Evolutionary conservation across 2,329 filamentous ascomycete species (phyloP), one percentile per base, ranked within the genome.

Genomic region (Ophiostoma angusticollis): DNA sequence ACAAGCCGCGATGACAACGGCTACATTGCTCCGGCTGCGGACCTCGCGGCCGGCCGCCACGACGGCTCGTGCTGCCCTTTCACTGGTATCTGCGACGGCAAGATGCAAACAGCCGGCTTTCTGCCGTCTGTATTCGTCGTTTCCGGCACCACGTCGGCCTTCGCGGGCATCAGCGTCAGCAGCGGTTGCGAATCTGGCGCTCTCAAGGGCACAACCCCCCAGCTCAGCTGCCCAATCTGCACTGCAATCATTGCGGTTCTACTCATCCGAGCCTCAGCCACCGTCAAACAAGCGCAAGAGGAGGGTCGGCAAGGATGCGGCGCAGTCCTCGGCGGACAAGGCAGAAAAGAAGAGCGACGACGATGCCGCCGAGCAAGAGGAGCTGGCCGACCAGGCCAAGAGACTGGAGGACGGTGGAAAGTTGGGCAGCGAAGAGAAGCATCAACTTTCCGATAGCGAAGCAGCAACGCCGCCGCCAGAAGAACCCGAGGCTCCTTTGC

Each of bases 61-160:
- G 38, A 31, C 34, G 37, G 18, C 32, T 37, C 32, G 29, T 22
- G 18, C 33, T 32, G 14, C 33, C 7, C 33, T 13, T 9, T 25
- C 16, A 12, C 11, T 5, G 16, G 24, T 18, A 13, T 16, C 34
- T 11, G 28, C 21, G 7, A 45, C 5, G 41, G 46, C 50, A 47
- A 52, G 54, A 51, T 61, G 32, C 38, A 35, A 32, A 37, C 41
- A 37, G 29, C 33, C 24, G 37, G 21, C 41, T 6, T 25, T 29
- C 24, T 21, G 14, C 13, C 37, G 41, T n/a, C 25, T 43, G 35
- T 32, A 40, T n/a, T 35, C 42, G 11, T 35, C 41, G 3, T 9
- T 18, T 9, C 57, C 60, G 42, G 57, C 60, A 39, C 63, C 65
- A 44, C 35, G 31, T 4, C 18, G 35, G 27, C 27, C 22, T 29